Base-by-base conservation (phyloP, 1,284 basidiomycete species). In the Xerocomus minutiporus region DNA sequence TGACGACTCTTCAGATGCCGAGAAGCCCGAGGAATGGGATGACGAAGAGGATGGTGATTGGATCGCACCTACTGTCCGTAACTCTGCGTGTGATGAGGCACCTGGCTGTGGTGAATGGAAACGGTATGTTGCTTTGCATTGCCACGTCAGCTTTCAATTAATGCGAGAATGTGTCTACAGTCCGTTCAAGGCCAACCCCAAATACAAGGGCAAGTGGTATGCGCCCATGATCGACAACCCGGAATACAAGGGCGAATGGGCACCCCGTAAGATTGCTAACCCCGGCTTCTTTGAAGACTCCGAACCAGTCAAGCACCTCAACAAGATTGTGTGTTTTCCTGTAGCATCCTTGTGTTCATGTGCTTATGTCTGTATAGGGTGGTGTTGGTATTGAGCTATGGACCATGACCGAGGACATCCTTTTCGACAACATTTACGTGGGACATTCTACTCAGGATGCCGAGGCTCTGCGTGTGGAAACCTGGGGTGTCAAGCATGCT, bases 11-110 rank as follows among this genome's bases (percentile, higher is more conserved):
- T 2, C 34, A 82, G 91, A 94, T 61, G 88, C 93, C 44, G 83
- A 88, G 75, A 98, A 98, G 81, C 97, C 97, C 29, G 96, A 98
- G 70, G 97, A 99, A 74, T 99, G 97, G 97, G 95, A 97, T 68
- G 91, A 99, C 62, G 97, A 98, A 72, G 96, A 99, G 71, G 96
- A 99, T 65, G 97, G 97, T 71, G 96, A 98, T 68, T 99, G 94
- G 93, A 82, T 97, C 57, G 83, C 94, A 11, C 94, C 96, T 28
- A 84, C 83, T 56, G 78, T 99, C 53, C 75, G 82, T 59, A 97
- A 97, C 81, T 91, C 94, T 63, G 89, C 87, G 71, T 97, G 95
- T 67, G 79, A 85, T 59, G 88, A 86, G 54, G 93, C 85, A 55
- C 83, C 93, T 61, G 97, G 97, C 43, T 99, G 97, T 66, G 97